Conservation (phyloP, 345 rosid genomes). For the Salix arbutifolia region DNA sequence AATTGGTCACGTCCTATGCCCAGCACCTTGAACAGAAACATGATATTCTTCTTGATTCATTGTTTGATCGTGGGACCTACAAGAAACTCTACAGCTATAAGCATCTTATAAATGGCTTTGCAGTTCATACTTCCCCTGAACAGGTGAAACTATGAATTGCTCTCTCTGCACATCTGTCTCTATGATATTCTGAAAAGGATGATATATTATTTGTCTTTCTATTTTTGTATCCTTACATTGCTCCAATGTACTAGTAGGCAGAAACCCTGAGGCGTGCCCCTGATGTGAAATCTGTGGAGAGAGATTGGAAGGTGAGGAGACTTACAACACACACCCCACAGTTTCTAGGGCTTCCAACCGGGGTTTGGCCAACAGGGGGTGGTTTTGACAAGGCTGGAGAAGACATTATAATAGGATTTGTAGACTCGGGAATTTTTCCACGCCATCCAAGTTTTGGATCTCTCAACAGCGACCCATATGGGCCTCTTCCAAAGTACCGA, state of each 20-base stretch:
- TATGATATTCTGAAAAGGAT: neutral
- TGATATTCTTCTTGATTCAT: slow-evolving; percentile 81
- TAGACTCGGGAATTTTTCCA: slow-evolving; percentile 92
- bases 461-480: slow-evolving; percentile 61
- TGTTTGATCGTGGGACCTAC: slow-evolving; percentile 73
- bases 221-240: slow-evolving; percentile 34
- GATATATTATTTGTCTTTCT: slow-evolving; percentile 9
- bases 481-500: slow-evolving; percentile 76
- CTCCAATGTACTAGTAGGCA: slow-evolving; percentile 74
- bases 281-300: slow-evolving; percentile 76
- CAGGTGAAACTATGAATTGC: slow-evolving; percentile 60
- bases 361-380: slow-evolving; percentile 99
- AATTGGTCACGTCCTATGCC: slow-evolving; percentile 71
- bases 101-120: slow-evolving; percentile 92
- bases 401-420: slow-evolving; percentile 86
- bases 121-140: slow-evolving; percentile 73
- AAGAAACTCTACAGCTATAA: slow-evolving; percentile 90
- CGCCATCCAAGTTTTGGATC: slow-evolving; percentile 90
- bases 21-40: slow-evolving; percentile 86
- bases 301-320: slow-evolving; percentile 95
- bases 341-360: slow-evolving; percentile 94
- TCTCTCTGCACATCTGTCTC: neutral
- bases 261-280: slow-evolving; percentile 70
- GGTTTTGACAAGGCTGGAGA: slow-evolving; percentile 96
- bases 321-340: slow-evolving; percentile 97